Conservation (phyloP, 176 grass and related monocot genomes). For the Oryza brachyantha region DNA sequence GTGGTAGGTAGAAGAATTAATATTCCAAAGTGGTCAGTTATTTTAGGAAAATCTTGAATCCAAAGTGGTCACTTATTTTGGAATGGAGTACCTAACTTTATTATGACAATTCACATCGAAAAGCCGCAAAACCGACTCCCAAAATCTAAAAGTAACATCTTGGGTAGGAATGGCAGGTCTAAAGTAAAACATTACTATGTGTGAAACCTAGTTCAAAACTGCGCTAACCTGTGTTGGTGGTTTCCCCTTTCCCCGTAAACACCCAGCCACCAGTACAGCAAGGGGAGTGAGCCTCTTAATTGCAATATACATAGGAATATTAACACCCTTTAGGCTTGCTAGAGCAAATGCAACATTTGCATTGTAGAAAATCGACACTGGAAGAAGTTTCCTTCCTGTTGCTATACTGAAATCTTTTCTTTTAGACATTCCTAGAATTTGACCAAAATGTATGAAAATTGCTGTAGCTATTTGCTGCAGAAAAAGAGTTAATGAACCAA, state of each 20-base stretch:
- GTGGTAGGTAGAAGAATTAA: too few species aligned
- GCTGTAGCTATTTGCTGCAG: constrained; percentile 83
- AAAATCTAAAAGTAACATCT: neutral
- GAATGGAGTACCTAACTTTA: neutral
- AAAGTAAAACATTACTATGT: neutral
- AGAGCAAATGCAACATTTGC: constrained; percentile 97
- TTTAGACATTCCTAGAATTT: constrained; percentile 62
- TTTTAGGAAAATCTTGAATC: too few species aligned
- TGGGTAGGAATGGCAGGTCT: neutral
- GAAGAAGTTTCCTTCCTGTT: constrained; percentile 89
- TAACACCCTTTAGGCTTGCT: constrained; percentile 93
- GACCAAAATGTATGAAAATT: constrained; percentile 80
- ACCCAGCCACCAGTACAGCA: constrained; percentile 72
- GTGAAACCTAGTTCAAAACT: neutral
- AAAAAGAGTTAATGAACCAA: constrained; percentile 14
- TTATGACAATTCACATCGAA: neutral
- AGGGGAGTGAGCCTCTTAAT: constrained; percentile 95
- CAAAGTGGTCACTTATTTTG: too few species aligned
- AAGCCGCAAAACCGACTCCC: neutral
- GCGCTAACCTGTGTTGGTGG: constrained; percentile 60
- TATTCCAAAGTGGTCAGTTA: too few species aligned
- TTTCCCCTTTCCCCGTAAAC: constrained; percentile 67
- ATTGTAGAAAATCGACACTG: constrained; percentile 85
- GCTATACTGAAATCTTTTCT: constrained; percentile 64
- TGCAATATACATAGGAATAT: constrained; percentile 99